Base-by-base conservation (phyloP, 768 basidiomycete genomes). In the Coprinopsis sp. region DNA sequence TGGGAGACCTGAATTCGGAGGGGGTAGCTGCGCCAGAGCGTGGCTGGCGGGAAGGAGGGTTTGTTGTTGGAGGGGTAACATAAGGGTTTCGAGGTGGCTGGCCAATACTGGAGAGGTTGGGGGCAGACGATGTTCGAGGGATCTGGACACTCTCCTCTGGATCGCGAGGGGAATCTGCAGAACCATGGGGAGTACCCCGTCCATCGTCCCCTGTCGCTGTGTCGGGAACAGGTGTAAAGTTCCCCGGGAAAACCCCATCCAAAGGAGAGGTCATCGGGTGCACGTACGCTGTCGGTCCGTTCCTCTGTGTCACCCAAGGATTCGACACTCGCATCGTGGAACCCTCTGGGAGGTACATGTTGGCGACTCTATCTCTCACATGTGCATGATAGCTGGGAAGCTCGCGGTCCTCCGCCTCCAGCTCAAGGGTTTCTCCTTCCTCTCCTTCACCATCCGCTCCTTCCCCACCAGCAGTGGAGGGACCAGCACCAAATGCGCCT, bases 351-450 rank as follows among this genome's bases (percentile, higher is more conserved):
- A 87, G 62, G 51, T 72, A 85, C 77, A 85, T 81, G 54, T 84
- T 84, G 33, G 87, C 84, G 33, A 97, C 83, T 29, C 95, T 79
- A 61, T 98, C 95, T 33, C 88, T 80, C 21, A 97, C 80, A 63
- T 98, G 95, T 42, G 89, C 81, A 16, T 73, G 76, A 64, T 98
- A 98, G 51, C 87, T 89, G 0, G 95, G 95, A 11, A 98, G 77
- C 55, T 91, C 85, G 36, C 78, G 79, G 31, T 84, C 86, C 25
- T 77, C 80, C 10, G 79, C 76, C 18, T 69, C 67, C 8, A 56
- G 33, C 8, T 64, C 64, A 14, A 28, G 22, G 8, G 40, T 16
- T 24, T 33, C 22, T 14, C 30, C 50, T 18, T 28, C 5, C 4
- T 21, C 38, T 31, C 10, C 27, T 18, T 54, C 55, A 44, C 64